These are phyloP conservation scores for Prototheca wickerhamii DNA, from an alignment of 163 green algal genomes.

Conservation along the genomic window DNA sequence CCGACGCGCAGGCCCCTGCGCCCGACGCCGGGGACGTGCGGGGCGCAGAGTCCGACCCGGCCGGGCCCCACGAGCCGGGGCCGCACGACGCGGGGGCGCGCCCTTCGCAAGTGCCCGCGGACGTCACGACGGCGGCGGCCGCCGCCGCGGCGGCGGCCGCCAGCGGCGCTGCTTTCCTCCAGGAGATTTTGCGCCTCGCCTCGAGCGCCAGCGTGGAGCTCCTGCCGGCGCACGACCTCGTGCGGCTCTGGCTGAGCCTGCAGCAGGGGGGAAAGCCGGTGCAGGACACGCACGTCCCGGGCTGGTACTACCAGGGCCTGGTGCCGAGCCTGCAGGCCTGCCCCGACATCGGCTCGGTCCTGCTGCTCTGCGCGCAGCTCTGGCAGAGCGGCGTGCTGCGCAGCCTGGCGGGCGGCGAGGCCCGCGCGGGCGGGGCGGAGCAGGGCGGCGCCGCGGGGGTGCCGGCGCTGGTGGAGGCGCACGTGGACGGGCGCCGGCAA, in stretches of 20 bases:
- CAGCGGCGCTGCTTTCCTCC: background rate
- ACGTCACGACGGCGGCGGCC: background rate
- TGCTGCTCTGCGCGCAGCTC: constrained; percentile 11
- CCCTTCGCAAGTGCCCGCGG: background rate
- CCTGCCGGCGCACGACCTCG: constrained; percentile 8
- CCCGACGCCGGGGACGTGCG: no score
- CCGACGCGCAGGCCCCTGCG: no score
- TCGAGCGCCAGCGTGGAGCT: constrained; percentile 1
- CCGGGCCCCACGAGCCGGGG: constrained; percentile 5
- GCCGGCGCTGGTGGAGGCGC: no score
- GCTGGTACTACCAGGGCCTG: constrained; percentile 16
- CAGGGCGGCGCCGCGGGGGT: no score
- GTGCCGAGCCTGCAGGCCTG: constrained; percentile 17
- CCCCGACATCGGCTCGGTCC: constrained; percentile 10
- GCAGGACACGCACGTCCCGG: constrained; percentile 4
- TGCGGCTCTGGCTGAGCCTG: constrained; percentile 15
- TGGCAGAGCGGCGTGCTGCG: constrained; percentile 20
- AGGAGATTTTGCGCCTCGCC: constrained; percentile 1
- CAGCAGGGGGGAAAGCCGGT: constrained; percentile 6
- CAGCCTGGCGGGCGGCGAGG: constrained; percentile 1
- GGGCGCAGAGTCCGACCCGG: no score
- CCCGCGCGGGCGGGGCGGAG: no score
- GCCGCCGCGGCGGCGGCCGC: background rate
- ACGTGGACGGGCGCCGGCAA: no score
- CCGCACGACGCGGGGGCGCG: background rate